Evolutionary conservation across 306 rosid species (phyloP).

Genomic region (Macrotyloma uniflorum): DNA sequence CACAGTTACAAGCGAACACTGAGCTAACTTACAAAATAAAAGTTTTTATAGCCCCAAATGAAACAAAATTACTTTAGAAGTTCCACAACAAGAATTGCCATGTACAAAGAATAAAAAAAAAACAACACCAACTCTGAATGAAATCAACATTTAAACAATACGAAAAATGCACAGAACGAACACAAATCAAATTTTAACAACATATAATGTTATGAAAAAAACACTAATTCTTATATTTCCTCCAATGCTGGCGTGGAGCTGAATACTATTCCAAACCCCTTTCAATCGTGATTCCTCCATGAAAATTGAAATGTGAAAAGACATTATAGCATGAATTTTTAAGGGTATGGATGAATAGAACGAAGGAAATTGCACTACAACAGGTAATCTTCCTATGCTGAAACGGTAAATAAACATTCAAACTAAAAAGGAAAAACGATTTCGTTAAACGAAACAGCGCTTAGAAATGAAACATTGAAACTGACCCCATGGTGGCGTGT

Average conservation of each 20-base stretch:
- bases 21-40: background rate
- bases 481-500: conserved; percentile 60
- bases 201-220: background rate
- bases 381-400: background rate
- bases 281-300: background rate
- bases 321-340: background rate
- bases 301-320: background rate
- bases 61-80: background rate
- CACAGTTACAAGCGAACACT: background rate
- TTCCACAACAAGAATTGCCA: background rate
- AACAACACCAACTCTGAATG: background rate
- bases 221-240: background rate
- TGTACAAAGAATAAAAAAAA: background rate
- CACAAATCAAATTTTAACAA: background rate
- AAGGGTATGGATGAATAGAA: background rate
- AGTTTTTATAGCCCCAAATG: background rate
- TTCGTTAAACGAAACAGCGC: background rate
- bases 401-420: background rate
- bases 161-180: background rate
- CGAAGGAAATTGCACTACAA: background rate
- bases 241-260: background rate
- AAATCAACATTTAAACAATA: background rate
- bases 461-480: conserved; percentile 9
- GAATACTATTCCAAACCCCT: background rate
- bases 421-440: background rate